A percentile compares a stretch with the other conserved stretches of the same genome.
Conservation (phyloP, 345 rosid species). For the Theobroma cacao region DNA sequence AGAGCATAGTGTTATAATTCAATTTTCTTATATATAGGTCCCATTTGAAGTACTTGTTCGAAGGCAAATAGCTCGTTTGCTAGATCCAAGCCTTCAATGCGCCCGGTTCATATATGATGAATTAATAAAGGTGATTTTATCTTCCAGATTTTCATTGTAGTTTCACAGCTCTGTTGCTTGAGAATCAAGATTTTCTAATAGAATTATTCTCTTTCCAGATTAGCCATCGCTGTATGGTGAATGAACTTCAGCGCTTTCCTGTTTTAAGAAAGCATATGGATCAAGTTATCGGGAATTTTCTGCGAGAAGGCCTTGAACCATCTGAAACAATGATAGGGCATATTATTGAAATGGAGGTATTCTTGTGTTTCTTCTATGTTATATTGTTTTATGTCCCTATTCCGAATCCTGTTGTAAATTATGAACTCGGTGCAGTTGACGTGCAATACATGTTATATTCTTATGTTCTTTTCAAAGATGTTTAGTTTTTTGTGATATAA, state of each 20-base stretch:
- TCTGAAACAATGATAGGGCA: constrained; percentile 90
- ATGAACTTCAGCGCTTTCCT: constrained; percentile 81
- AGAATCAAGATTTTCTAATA: neutral
- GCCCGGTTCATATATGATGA: constrained; percentile 96
- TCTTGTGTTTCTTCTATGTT: neutral
- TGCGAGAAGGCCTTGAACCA: constrained; percentile 90
- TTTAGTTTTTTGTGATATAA: neutral
- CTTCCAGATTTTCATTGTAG: neutral
- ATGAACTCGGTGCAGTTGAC: neutral
- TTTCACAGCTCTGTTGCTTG: neutral
- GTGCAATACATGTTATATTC: neutral
- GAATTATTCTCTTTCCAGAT: constrained; percentile 48
- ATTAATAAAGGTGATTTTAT: constrained; percentile 61
- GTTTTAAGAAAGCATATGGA: constrained; percentile 88
- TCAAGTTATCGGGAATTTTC: constrained; percentile 83
- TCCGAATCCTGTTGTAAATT: neutral
- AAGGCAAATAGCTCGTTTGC: constrained; percentile 86
- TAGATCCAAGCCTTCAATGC: constrained; percentile 96
- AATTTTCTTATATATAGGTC: constrained; percentile 43
- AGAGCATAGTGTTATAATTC: constrained; percentile 1
- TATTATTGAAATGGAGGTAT: constrained; percentile 93
- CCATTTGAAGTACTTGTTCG: constrained; percentile 96
- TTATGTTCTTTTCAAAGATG: neutral
- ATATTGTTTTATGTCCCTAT: neutral
- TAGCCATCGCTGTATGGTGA: constrained; percentile 77